Percentiles rank a stretch among this genome's conserved stretches.
These are phyloP conservation scores for Nemania sp. DNA, from an alignment of 2,329 filamentous ascomycete species.

Conservation along the genomic window DNA sequence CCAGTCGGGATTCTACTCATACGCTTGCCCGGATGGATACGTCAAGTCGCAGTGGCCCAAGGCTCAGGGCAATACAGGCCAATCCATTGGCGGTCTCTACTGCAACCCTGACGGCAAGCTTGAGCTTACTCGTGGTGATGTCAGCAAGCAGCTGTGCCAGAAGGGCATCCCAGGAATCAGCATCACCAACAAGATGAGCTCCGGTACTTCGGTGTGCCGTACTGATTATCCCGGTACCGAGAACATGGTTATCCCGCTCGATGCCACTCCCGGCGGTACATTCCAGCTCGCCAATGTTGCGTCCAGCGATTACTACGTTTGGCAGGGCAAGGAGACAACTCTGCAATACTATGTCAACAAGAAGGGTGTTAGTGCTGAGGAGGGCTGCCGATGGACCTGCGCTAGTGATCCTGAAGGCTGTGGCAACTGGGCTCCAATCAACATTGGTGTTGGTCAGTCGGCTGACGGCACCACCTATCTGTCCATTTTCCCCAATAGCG, in stretches of 20 bases:
- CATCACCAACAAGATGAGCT: slow-evolving; percentile 72
- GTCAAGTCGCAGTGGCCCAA: slow-evolving; percentile 89
- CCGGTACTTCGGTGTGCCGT: slow-evolving; percentile 77
- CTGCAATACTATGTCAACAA: slow-evolving; percentile 98
- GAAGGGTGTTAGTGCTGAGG: slow-evolving; percentile 63
- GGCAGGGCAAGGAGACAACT: slow-evolving; percentile 74
- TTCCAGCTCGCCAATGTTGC: slow-evolving; percentile 75
- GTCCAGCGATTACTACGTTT: slow-evolving; percentile 73
- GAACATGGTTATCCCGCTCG: slow-evolving; percentile 78
- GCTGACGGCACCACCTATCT: slow-evolving; percentile 69
- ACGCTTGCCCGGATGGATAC: slow-evolving; percentile 88
- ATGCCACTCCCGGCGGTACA: slow-evolving; percentile 60
- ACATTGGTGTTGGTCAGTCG: slow-evolving; percentile 75
- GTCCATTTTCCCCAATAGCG: slow-evolving; percentile 81
- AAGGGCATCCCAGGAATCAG: slow-evolving; percentile 69
- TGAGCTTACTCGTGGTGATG: slow-evolving; percentile 69
- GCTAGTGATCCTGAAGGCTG: slow-evolving; percentile 53
- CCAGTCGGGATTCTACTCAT: slow-evolving; percentile 78
- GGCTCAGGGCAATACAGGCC: slow-evolving; percentile 74
- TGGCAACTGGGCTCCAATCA: slow-evolving; percentile 87
- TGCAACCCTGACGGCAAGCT: slow-evolving; percentile 77
- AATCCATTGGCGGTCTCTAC: slow-evolving; percentile 86
- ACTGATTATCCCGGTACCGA: slow-evolving; percentile 97
- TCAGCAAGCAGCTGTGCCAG: slow-evolving; percentile 72
- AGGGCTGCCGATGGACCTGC: slow-evolving; percentile 77